A percentile compares a stretch with the other conserved stretches of the same genome.
Conservation (phyloP, 345 rosid genomes). For the Salix udensis region DNA sequence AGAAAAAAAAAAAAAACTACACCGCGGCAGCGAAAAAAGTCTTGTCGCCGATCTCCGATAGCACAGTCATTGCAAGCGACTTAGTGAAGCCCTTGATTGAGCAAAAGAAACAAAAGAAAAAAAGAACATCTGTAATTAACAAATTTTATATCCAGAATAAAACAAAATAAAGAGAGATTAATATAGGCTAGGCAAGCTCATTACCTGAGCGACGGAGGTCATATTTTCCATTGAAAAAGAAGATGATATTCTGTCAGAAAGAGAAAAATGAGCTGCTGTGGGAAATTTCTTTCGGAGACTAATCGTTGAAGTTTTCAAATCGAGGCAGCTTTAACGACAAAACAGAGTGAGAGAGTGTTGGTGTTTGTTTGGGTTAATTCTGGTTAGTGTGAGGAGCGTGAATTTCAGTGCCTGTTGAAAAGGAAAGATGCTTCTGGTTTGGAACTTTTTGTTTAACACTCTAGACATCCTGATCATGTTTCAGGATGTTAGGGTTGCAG, state of each 20-base stretch:
- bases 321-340: neutral
- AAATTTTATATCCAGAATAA: neutral
- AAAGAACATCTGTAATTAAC: neutral
- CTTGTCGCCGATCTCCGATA: slow-evolving; percentile 98
- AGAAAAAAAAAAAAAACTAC: neutral
- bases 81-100: slow-evolving; percentile 76
- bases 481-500: neutral
- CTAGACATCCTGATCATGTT: neutral
- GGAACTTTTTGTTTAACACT: neutral
- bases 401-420: neutral
- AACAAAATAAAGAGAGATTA: neutral
- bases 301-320: neutral
- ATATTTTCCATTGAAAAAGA: slow-evolving; percentile 24
- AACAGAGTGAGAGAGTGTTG: neutral
- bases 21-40: slow-evolving; percentile 99
- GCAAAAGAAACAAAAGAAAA: slow-evolving; percentile 4
- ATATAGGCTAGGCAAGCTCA: neutral
- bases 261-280: neutral
- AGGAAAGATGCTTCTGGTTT: neutral
- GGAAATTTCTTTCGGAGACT: neutral
- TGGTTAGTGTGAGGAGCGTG: neutral
- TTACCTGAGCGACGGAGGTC: slow-evolving; percentile 66
- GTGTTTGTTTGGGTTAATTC: neutral
- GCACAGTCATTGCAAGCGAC: slow-evolving; percentile 93
- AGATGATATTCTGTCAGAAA: neutral